These are phyloP conservation scores for Melaleuca quinquenervia DNA, from an alignment of 345 rosid species.

Conservation along the genomic window DNA sequence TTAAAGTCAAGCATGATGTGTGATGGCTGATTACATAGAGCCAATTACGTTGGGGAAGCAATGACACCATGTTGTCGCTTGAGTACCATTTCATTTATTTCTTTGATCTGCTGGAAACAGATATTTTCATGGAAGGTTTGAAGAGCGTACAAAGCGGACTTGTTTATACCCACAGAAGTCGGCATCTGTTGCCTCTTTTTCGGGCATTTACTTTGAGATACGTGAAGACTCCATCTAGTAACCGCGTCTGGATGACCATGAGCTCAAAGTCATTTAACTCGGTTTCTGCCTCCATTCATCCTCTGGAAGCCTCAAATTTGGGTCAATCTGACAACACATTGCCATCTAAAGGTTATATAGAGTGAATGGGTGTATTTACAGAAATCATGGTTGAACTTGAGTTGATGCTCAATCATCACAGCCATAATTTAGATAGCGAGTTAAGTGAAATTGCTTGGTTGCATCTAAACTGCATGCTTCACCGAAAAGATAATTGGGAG, in stretches of 20 bases:
- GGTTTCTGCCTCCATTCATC: slow-evolving; percentile 39
- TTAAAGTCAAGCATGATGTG: neutral
- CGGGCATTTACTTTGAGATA: slow-evolving; percentile 17
- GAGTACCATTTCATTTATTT: neutral
- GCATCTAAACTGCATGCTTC: neutral
- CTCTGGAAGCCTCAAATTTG: slow-evolving; percentile 28
- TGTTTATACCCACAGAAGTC: slow-evolving; percentile 15
- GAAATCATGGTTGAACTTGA: neutral
- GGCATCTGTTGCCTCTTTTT: slow-evolving; percentile 8
- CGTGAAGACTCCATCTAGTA: slow-evolving; percentile 6
- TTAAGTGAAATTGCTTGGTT: neutral
- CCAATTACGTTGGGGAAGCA: neutral
- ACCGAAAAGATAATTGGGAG: neutral
- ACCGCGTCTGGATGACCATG: slow-evolving; percentile 18
- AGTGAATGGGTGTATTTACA: neutral
- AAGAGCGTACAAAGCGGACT: slow-evolving; percentile 23
- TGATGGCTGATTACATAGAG: neutral
- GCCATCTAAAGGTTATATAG: slow-evolving; percentile 50
- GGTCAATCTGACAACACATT: slow-evolving; percentile 22
- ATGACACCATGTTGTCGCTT: neutral
- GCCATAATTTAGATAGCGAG: neutral
- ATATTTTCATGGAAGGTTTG: slow-evolving; percentile 53
- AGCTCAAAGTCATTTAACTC: slow-evolving; percentile 27
- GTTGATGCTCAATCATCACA: neutral
- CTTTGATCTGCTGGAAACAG: slow-evolving; percentile 11